Conservation (phyloP, 129 eudicot species). For the Escallonia herrerae region DNA sequence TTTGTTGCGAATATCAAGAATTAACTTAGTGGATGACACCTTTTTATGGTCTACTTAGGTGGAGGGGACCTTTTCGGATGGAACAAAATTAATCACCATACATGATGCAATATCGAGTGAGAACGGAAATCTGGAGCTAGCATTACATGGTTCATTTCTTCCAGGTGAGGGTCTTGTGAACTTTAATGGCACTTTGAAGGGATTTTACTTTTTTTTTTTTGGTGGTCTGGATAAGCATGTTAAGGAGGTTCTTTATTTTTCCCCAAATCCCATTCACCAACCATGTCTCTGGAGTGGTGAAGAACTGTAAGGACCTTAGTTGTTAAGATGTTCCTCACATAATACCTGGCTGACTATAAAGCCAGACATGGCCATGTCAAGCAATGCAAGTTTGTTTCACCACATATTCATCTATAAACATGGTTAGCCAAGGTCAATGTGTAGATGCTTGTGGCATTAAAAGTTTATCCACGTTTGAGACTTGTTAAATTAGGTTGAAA, state of each 20-base stretch:
- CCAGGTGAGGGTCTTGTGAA: conserved; percentile 59
- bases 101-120: conserved; percentile 83
- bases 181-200: not conserved
- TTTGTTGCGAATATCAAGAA: not conserved
- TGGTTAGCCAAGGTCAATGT: not conserved
- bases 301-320: too few relatives aligned
- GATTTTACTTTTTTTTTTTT: conserved; percentile 1
- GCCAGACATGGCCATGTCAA: too few relatives aligned
- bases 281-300: too few relatives aligned
- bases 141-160: conserved; percentile 95
- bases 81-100: conserved; percentile 83
- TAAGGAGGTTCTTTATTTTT: not conserved
- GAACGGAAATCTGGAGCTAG: conserved; percentile 87
- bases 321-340: too few relatives aligned
- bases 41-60: conserved; percentile 40
- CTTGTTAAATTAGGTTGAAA: not conserved
- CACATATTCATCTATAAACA: too few relatives aligned
- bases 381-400: too few relatives aligned
- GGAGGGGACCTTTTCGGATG: conserved; percentile 98
- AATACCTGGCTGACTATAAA: too few relatives aligned
- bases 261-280: not conserved
- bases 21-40: conserved; percentile 4
- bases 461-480: not conserved
- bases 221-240: not conserved
- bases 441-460: not conserved